Evolutionary conservation across 139 green algal species (phyloP).

Genomic region (Chlorella sp.): DNA sequence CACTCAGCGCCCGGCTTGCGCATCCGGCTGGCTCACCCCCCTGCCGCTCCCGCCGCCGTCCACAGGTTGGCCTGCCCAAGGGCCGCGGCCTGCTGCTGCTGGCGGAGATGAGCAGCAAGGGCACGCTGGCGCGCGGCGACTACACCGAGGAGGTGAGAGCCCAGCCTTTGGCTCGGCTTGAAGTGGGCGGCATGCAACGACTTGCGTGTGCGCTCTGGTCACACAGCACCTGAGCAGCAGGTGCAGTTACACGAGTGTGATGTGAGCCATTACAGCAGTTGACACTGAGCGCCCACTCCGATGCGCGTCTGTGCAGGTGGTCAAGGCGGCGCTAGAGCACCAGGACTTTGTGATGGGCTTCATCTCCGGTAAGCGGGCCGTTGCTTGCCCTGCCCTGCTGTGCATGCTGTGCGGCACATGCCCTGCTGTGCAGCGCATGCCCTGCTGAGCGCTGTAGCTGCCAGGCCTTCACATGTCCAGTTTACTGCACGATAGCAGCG

Average conservation of each 20-base stretch:
- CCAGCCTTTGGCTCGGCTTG: too few species aligned
- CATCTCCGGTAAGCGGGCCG: conserved; percentile 78
- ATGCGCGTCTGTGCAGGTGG: conserved; percentile 45
- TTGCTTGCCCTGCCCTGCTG: too few species aligned
- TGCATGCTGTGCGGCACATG: too few species aligned
- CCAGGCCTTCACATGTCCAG: neutral
- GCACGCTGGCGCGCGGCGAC: conserved; percentile 84
- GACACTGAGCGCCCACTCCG: too few species aligned
- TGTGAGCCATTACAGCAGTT: too few species aligned
- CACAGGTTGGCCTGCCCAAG: conserved; percentile 47
- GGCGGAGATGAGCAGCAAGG: conserved; percentile 96
- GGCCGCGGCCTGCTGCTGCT: conserved; percentile 82
- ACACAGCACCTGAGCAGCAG: too few species aligned
- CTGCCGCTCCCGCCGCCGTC: too few species aligned
- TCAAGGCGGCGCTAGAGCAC: conserved; percentile 75
- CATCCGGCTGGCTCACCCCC: neutral
- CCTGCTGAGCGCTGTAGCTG: neutral
- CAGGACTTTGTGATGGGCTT: conserved; percentile 99
- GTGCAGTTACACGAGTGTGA: too few species aligned
- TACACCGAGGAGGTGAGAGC: conserved; percentile 84
- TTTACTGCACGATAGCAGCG: too few species aligned
- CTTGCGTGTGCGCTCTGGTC: too few species aligned
- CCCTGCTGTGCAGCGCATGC: neutral
- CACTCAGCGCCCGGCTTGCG: neutral
- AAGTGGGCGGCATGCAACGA: too few species aligned